Base-by-base conservation (phyloP, 495 filamentous ascomycete genomes). In the Amorphotheca resinae region DNA sequence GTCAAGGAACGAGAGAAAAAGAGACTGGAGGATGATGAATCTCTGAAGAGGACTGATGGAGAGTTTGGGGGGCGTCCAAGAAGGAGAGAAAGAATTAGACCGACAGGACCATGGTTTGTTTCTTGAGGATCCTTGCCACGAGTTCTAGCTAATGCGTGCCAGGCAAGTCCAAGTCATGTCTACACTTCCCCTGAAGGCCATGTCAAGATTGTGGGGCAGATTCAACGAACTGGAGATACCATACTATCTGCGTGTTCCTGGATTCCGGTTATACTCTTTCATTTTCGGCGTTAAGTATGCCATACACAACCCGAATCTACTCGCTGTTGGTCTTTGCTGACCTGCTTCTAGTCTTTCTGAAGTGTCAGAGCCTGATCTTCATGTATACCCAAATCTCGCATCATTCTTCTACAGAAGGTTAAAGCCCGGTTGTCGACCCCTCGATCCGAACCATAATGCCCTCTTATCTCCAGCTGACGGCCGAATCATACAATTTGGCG, bases 131-230 rank as follows among this genome's bases (percentile, higher is more conserved):
- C 5, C 15, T 2, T 37, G 16, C 4, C 20, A 5, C 46, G 42
- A 9, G 16, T 25, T 32, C 7, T 31, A 34, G 49, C 45, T 48
- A 32, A 43, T 41, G 14, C 11, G 35, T 30, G 21, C 8, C 46
- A 84, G 81, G 88, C 84, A 93, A 56, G 83, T 99, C 17, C 86
- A 93, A 58, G 73, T 96, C 53, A 94, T 99, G 81, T 93, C 86
- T 12, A 96, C 89, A 0, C 66, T 99, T 37, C 91, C 91, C 17
- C 64, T 99, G 45, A 99, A 99, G 62, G 88, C 85, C 28, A 70
- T 96, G 42, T 95, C 87, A 8, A 76, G 93, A 20, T 52, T 93
- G 48, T 99, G 91, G 91, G 91, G 91, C 33, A 78, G 69, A 31
- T 95, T 96, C 68, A 99, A 99, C 61, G 91, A 95, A 59, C 65